Evolutionary conservation across 305 asterid species (phyloP), one percentile per base, ranked within the genome.

Genomic region (Euphrasia arctica): DNA sequence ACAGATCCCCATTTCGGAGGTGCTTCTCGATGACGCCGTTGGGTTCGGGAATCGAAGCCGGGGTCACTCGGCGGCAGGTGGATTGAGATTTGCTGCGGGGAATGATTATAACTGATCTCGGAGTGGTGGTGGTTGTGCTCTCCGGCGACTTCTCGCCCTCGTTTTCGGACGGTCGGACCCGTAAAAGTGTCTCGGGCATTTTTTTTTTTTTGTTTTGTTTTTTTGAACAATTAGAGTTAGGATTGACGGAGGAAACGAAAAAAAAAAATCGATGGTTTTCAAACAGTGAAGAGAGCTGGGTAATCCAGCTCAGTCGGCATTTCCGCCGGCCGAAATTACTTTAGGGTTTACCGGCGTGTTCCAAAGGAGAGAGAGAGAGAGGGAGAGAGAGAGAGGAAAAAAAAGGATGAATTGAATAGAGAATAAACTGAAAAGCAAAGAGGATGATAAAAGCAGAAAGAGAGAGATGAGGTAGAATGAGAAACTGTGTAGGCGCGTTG

Each of bases 1-100:
- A 89, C 70, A 89, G 86, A 84, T 89, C 96, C 69, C 96, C 96
- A 66, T 88, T 83, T 0, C 86, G 85, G 2, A 89, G 74, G 31
- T 31, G 78, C n/a, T 79, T 82, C 72, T 82, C 88, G 15, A 70
- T 31, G 1, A 68, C 31, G 36, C 68, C 48, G 67, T 14, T 62
- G 4, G 14, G 22, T 0, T 60, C 75, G 0, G 79, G 27, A 54
- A 60, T 36, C 28, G 76, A 59, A 15, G 87, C 74, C 15, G 91
- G 95, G 4, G 87, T 71, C 1, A 87, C 85, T 57, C 87, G 77
- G 5, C 91, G 85, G 60, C 82, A 68, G 4, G 83, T 45, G 12
- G 86, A 78, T 47, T 80, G 95, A 39, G 95, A 83, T 78, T 84
- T 86, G 65, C 75, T 69, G 42, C 80, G 72, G 2, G 89, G 89